Evolutionary conservation across 495 filamentous ascomycete genomes (phyloP), one percentile per base, ranked within the genome.

Genomic region (Penicillium ochrochloron): DNA sequence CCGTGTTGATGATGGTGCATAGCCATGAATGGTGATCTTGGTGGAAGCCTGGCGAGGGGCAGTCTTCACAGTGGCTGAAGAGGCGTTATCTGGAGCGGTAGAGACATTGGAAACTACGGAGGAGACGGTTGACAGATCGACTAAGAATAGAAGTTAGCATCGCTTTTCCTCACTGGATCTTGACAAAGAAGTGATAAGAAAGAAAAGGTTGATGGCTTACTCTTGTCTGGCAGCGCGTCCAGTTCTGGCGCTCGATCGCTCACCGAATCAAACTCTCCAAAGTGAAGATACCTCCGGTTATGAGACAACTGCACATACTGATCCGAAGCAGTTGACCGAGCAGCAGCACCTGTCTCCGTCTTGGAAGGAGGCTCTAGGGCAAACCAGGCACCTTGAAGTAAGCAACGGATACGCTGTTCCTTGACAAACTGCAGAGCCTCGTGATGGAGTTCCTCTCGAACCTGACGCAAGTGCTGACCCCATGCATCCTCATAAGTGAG

Each of bases 351-450:
- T 2, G 66, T 54, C 15, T 84, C 82, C 15, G 74, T 41, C 23
- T 77, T 80, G 59, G 77, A 75, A 31, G 59, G 62, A 34, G 74
- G 67, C 6, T 76, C 76, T 59, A 90, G 85, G 7, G 90, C 85
- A 71, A 99, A 98, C 96, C 96, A 99, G 23, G 89, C 86, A 29
- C 95, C 95, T 61, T 90, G 85, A 14, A 97, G 82, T 15, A 99
- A 81, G 73, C 92, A 97, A n/a, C 96, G 86, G 59, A 97, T 91
- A 52, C 95, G 88, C 74, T 99, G 95, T 75, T 99, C 95, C 71
- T 95, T 97, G 70, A 98, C 90, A 70, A 99, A 99, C 68, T 96
- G 92, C 42, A 96, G 77, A 23, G 95, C 93, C 71, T 99, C 95
- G 66, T 94, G 88, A 66, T 94, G 90, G 12, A 98, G 81, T 76